phyloP scores from a whole-genome alignment of 176 grass and related monocot species.

The Ananas comosus region DNA sequence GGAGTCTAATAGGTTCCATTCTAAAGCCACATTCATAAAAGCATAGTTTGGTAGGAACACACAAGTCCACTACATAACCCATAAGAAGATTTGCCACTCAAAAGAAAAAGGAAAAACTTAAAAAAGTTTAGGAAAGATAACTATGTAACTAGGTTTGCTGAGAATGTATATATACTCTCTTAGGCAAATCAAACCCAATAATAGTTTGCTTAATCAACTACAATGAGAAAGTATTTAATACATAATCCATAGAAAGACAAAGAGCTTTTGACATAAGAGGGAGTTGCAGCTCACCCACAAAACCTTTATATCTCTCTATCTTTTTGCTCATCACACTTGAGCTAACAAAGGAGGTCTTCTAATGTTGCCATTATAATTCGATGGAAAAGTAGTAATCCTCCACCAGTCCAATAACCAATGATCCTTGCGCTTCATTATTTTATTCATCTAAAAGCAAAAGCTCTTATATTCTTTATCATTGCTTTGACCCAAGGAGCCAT shows the following conservation, averaged over 20 bases:
- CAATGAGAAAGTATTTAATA: not conserved
- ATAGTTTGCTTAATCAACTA: no score
- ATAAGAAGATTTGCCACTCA: no score
- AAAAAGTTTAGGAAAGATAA: no score
- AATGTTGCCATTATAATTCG: not conserved
- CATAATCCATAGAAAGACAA: not conserved
- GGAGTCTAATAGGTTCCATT: no score
- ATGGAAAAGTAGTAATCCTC: constrained; percentile 2
- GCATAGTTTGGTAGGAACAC: no score
- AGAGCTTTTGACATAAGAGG: not conserved
- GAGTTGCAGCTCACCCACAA: not conserved
- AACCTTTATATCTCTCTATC: not conserved
- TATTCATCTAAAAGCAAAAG: constrained; percentile 1
- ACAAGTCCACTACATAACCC: no score
- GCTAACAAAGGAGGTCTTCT: not conserved
- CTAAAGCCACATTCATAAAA: no score
- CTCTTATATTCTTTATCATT: constrained; percentile 11
- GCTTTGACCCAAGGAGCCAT: not conserved
- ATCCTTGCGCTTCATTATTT: not conserved
- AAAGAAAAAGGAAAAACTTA: no score
- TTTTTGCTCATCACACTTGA: not conserved
- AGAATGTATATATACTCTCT: no score
- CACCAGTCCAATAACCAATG: not conserved
- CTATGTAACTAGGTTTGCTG: no score
- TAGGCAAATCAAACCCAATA: no score